Evolutionary conservation across 257 asterid genomes (phyloP).

Genomic region (Solanum chaucha): DNA sequence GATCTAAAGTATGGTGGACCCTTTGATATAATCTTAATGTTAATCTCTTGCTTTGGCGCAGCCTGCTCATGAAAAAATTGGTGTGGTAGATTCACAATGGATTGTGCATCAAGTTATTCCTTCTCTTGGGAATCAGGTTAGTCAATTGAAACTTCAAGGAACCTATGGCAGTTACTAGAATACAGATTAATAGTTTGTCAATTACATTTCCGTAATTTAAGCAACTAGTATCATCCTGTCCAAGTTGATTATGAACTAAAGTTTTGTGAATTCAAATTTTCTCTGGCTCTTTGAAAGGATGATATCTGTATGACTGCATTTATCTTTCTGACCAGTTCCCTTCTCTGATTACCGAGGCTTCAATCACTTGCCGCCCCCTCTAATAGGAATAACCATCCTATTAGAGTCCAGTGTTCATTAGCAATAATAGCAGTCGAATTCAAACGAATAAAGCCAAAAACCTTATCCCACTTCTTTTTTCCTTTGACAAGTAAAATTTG

Average conservation of each 20-base stretch:
- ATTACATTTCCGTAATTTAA: neutral
- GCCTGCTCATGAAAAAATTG: slow-evolving; percentile 99
- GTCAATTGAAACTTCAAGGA: slow-evolving; percentile 10
- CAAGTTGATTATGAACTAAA: neutral
- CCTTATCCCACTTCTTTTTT: neutral
- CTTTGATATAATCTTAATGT: slow-evolving; percentile 2
- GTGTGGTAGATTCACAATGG: slow-evolving; percentile 99
- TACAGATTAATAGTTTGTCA: neutral
- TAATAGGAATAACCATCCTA: neutral
- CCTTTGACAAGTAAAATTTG: neutral
- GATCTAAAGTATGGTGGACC: neutral
- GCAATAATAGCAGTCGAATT: neutral
- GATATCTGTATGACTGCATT: neutral
- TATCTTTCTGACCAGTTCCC: neutral
- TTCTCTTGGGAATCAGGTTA: slow-evolving; percentile 96
- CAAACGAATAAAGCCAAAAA: neutral
- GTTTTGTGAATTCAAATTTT: neutral
- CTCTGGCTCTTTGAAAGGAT: neutral
- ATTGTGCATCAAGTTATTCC: slow-evolving; percentile 98
- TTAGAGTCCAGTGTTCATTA: neutral
- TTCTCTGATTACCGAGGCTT: neutral
- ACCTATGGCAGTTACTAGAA: neutral
- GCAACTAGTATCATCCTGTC: neutral
- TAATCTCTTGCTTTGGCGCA: slow-evolving; percentile 25
- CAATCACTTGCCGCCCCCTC: neutral